Base-by-base conservation (phyloP, 805 yeast genomes). In the Myxozyma monticola region DNA sequence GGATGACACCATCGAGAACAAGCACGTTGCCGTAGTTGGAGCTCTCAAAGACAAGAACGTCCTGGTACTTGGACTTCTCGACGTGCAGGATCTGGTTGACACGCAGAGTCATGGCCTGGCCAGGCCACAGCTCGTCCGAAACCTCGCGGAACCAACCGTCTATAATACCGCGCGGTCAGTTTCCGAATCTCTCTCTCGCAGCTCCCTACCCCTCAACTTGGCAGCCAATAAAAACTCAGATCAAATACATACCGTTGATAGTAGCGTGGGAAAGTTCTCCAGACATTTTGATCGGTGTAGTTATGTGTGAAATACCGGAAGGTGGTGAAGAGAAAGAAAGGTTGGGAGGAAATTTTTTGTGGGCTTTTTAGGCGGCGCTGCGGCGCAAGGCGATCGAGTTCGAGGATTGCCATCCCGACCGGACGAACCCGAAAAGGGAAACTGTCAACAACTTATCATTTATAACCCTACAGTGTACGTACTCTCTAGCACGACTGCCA, bases 101-200 rank as follows among this genome's bases (percentile, higher is more conserved):
- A 59, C 83, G 79, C 62, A 91, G 76, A 45, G 89, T 80, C 93
- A 93, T 84, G 61, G 97, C 98, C 77, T 90, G 96, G 60, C 99
- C 99, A 26, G 99, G 98, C 95, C 96, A 91, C 88, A 88, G 85
- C 67, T 95, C 87, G 70, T 90, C 88, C 60, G 96, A 86, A 69
- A 86, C 77, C 72, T 91, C 99, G 64, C 91, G 83, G 75, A 91
- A 91, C 99, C 99, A 91, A 66, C 97, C 97, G 71, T 93, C 89
- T 67, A 24, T 9, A 22, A 12, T 30, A 4, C 22, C 21, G 14
- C 2, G 30, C 35, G 14, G 35, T 28, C 48, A 5, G 36, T 3
- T n/a, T 42, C 30, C 18, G 15, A 24, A 45, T 22, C 8, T 6
- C 15, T n/a, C 5, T 21, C 42, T 24, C 14, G 5, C 12, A 20